Base-by-base conservation (phyloP, 1,284 basidiomycete genomes). In the Heterobasidion irregulare region DNA sequence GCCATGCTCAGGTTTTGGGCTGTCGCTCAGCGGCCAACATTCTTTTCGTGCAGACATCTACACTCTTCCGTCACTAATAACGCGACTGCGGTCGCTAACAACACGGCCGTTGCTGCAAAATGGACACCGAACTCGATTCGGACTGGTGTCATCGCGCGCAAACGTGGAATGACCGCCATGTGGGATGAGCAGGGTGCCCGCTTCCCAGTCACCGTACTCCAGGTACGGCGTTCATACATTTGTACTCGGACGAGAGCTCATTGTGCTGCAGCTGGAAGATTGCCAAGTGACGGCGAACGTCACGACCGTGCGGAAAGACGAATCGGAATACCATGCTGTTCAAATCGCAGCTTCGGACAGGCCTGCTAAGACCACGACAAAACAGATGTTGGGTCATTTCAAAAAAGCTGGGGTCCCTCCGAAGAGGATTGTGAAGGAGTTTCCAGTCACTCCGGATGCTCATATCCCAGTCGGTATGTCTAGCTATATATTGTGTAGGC, bases 111-210 rank as follows among this genome's bases (percentile, higher is more conserved):
- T 15, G 61, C 66, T 12, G 54, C 69, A 38, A 85, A 84, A 77
- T 98, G 95, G 95, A 86, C 86, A 18, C 90, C 96, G 36, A 78
- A 80, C 54, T 94, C 94, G 5, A 80, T 90, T 61, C 82, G 97
- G 58, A 95, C 94, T 0, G 97, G 97, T n/a, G 77, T 98, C 58
- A 89, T 99, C 67, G 95, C 94, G 19, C 81, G 88, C 57, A 99
- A 99, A 75, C 84, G 92, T 51, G 97, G 97, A 48, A 99, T 99
- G 96, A 91, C 92, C 6, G 83, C 84, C 12, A 76, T 98, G 65
- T 99, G 94, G 90, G 90, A 96, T 66, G 82, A 90, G 65, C 86
- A 92, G 58, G 97, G 97, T 38, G 83, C 83, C 46, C 77, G 91
- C 56, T 78, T 89, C 62, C 95, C 97, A 1, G 93, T 97, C 13